Evolutionary conservation across 2,329 filamentous ascomycete genomes (phyloP).

Genomic region (Hypocrella siamensis): DNA sequence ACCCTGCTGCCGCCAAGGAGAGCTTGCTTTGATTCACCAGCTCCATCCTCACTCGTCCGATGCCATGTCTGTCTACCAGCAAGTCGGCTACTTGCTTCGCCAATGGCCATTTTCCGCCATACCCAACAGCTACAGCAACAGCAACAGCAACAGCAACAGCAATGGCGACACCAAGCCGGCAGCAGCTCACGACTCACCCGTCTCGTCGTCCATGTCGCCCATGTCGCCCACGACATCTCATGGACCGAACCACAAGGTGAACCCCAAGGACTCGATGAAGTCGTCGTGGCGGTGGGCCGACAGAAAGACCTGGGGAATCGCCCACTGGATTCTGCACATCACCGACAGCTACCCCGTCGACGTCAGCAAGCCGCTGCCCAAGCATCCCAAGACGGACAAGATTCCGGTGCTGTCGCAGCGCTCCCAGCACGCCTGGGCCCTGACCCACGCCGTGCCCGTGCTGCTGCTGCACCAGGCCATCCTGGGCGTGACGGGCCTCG

Average conservation of each 20-base stretch:
- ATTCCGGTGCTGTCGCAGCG: conserved; percentile 18
- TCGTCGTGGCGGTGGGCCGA: conserved; percentile 1
- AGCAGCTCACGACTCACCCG: no score
- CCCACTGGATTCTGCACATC: conserved; percentile 1
- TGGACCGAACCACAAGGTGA: background rate
- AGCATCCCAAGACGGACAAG: conserved; percentile 2
- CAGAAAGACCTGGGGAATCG: conserved; percentile 1
- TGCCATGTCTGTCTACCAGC: no score
- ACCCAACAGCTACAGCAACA: no score
- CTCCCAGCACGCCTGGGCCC: conserved; percentile 21
- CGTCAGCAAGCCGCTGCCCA: conserved; percentile 1
- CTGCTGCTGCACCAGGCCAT: conserved; percentile 18
- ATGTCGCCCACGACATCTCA: no score
- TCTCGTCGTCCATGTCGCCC: no score
- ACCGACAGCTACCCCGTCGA: background rate
- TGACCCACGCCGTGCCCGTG: conserved; percentile 20
- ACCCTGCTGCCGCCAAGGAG: no score
- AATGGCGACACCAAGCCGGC: no score
- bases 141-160: no score
- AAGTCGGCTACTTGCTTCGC: no score
- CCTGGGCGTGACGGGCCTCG: background rate
- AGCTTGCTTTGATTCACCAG: no score
- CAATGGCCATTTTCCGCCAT: no score
- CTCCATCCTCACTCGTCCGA: no score
- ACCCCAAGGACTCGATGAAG: conserved; percentile 2